Evolutionary conservation across 352 stramenopile genomes (phyloP), one percentile per base, ranked within the genome.

Genomic region (Globisporangium sylvaticum): DNA sequence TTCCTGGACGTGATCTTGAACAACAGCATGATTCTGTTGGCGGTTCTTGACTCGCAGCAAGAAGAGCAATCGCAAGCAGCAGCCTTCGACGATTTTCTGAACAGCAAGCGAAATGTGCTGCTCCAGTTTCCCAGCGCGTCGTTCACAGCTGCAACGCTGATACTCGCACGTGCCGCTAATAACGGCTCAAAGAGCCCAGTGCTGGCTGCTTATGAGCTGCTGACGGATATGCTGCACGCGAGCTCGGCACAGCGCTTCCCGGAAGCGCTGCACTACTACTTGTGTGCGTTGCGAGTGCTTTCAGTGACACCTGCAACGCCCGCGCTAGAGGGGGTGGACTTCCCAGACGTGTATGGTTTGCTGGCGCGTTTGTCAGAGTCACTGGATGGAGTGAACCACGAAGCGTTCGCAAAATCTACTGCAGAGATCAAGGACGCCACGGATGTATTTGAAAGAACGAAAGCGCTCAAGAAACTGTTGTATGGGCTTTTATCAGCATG

Each of bases 401-500:
- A 74, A 20, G 58, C 58, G 25, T 29, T 81, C 20, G 44, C 75
- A 20, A 73, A 65, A 34, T 69, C 66, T 22, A 65, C 84, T 12
- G 61, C 67, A 54, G 58, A 71, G 18, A 75, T 87, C 32, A 73
- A 77, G 58, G 29, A 27, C 1, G 68, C 65, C 20, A 69, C 65
- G 22, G 77, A 73, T 58, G 74, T 68, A 0, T 74, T 86, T 46
- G 67, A 60, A 0, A 83, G 75, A 59, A 67, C 65, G 4, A 72
- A 70, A 22, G 57, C 66, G 39, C 34, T 86, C 29, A 79, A 83
- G 8, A 29, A 63, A 34, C 25, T 86, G 22, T 46, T 86, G 24
- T 62, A 76, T 20, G 27, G 25, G 31, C 62, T 88, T 55, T 48
- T 86, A 24, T 39, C 56, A 34, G 58, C 71, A 8, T 88, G 80